phyloP scores from a whole-genome alignment of 2,329 filamentous ascomycete genomes.

The Penicillium sp. region DNA sequence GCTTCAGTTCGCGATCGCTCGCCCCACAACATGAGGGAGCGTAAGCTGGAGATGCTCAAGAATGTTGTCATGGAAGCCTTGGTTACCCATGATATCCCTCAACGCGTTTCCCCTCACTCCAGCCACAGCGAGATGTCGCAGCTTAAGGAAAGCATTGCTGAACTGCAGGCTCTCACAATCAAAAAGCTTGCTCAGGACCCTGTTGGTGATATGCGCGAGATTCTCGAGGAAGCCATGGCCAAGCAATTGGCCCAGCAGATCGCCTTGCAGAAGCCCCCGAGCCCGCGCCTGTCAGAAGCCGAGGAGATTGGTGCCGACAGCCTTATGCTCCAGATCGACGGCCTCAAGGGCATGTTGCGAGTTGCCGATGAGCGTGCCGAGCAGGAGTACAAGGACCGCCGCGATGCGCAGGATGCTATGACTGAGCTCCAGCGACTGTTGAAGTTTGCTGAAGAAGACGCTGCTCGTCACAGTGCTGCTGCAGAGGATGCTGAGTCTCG shows the following conservation, averaged over 20 bases:
- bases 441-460: conserved; percentile 62
- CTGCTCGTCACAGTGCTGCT: conserved; percentile 47
- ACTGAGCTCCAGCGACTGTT: conserved; percentile 71
- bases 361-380: conserved; percentile 64
- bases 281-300: conserved; percentile 53
- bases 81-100: conserved; percentile 42
- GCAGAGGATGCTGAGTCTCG: conserved; percentile 65
- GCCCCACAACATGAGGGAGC: conserved; percentile 66
- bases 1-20: conserved; percentile 68
- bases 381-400: conserved; percentile 61
- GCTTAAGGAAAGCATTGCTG: conserved; percentile 42
- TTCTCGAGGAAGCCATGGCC: conserved; percentile 64
- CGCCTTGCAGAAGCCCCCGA: conserved; percentile 25
- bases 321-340: conserved; percentile 59
- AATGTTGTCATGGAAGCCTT: conserved; percentile 67
- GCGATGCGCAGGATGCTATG: conserved; percentile 69
- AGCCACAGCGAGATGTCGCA: conserved; percentile 38
- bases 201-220: conserved; percentile 57
- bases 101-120: conserved; percentile 28
- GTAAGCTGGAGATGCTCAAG: conserved; percentile 78
- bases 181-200: conserved; percentile 37
- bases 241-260: conserved; percentile 53
- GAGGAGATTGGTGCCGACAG: conserved; percentile 53
- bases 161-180: conserved; percentile 43
- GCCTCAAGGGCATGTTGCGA: conserved; percentile 68